Evolutionary conservation across 768 basidiomycete genomes (phyloP), one percentile per base, ranked within the genome.

Genomic region (Kwoniella pini): DNA sequence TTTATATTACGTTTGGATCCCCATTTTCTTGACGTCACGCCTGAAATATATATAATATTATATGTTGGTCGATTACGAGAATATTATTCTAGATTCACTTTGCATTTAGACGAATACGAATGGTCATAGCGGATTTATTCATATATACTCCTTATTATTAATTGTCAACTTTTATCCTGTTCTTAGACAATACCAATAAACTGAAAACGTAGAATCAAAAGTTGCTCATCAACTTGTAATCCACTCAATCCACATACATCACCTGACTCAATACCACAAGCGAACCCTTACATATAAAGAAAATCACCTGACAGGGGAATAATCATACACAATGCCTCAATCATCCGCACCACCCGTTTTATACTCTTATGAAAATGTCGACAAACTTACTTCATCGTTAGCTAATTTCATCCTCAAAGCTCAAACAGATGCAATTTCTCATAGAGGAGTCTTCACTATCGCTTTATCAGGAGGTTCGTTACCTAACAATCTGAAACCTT

Each of bases 391-490:
- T 36, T 68, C 80, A 0, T 83, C 85, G 0, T 86, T 99, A 68
- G 89, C 93, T 0, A 78, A 83, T 46, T 98, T 94, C 77, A 84
- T 97, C 54, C 64, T 89, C 68, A 89, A 88, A 65, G 90, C 89
- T 0, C 95, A 98, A 81, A 88, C 84, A 63, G 91, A 97, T 24
- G 85, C 94, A 38, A 82, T 98, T 73, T 85, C 86, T 75, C 92
- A 89, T 81, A 87, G 91, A 80, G 89, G 88, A 74, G 85, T 84
- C 62, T 99, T 99, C 82, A 89, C 91, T 55, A 75, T 99, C 74
- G 96, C 96, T 58, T 81, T 98, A 71, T 95, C 92, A 3, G 96
- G 96, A 11, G 95, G 96, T 7, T 90, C 89, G 0, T 84, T 98
- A 38, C 93, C 95, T 26, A 78, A 80, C 71, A 75, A 89, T 79